phyloP scores from a whole-genome alignment of 2,329 filamentous ascomycete species.

The Emydomyces testavorans region DNA sequence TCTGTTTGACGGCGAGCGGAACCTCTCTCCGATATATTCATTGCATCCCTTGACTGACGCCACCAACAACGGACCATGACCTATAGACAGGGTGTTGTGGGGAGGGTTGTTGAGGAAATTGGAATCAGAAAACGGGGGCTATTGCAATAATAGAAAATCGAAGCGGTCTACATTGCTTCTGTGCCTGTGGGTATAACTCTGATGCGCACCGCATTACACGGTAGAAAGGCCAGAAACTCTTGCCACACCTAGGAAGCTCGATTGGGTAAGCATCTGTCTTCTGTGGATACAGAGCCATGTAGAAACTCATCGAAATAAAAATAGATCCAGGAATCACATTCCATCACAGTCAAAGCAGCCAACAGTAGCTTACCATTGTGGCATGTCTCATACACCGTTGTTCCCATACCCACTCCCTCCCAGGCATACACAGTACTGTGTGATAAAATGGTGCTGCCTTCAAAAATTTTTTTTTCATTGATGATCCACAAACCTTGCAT shows the following conservation, averaged over 20 bases:
- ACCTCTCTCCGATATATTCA: conserved; percentile 67
- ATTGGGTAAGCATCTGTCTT: background rate
- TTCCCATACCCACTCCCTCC: background rate
- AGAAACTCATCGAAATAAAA: background rate
- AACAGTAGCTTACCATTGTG: background rate
- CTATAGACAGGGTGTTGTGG: background rate
- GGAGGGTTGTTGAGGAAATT: background rate
- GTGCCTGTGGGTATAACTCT: background rate
- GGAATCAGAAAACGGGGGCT: background rate
- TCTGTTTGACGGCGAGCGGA: conserved; percentile 75
- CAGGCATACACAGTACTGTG: too few relatives aligned
- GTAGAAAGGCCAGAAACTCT: background rate
- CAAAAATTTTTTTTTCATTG: conserved; percentile 10
- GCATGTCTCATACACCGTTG: background rate
- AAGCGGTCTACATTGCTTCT: too few relatives aligned
- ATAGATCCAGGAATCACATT: background rate
- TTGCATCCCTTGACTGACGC: conserved; percentile 70
- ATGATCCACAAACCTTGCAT: conserved; percentile 8
- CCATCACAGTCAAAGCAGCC: too few relatives aligned
- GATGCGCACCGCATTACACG: too few relatives aligned
- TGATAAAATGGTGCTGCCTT: too few relatives aligned
- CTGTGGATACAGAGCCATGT: background rate
- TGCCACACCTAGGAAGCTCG: background rate
- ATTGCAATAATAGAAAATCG: background rate
- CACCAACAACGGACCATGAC: conserved; percentile 4